Base-by-base conservation (phyloP, 139 green algal species). In the Haematococcus sp. region DNA sequence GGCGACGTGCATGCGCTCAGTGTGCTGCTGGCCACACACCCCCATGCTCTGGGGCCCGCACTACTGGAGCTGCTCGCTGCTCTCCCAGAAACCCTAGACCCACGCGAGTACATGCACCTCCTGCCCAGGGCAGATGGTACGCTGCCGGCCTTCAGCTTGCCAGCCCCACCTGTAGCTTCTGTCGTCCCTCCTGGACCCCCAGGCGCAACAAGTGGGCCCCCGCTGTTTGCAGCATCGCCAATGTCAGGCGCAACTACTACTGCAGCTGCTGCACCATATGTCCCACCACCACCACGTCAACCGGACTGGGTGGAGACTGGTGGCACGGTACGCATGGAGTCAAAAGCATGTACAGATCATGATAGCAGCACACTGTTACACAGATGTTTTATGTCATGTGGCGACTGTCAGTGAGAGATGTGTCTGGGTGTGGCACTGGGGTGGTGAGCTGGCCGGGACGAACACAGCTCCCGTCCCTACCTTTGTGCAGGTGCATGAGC, bases 1-100 rank as follows among this genome's bases (percentile, higher is more conserved):
- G 58, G 58, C 9, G 58, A 65, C 34, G 58, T 65, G 23, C n/a
- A 19, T 40, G 58, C 58, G 23, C 58, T 65, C n/a, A 30, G 58
- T n/a, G 25, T 65, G 25, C 58, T 65, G 58, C 4, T 65, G 58
- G n/a, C 28, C 58, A 4, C n/a, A 11, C 58, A 65, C 58, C 58
- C 58, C 4, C 28, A 40, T 28, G 30, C n/a, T 16, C 25, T 65
- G 58, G n/a, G 25, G 3, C 58, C 58, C 30, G 23, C 58, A 3
- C 30, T 28, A n/a, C 58, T 65, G 58, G n/a, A 65, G n/a, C 58
- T 65, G 25, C 25, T 65, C 23, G 25, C 17, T 11, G 58, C 58
- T 16, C 58, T 65, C 4, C 58, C 58, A 40, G 58, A 65, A n/a
- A 65, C 58, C 7, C 11, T 65, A 4, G 3, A 33, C 58, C 58